A percentile compares a stretch with the other conserved stretches of the same genome.
Evolutionary conservation across 2,329 filamentous ascomycete genomes (phyloP).

Genomic region (Claviceps pazoutovae): DNA sequence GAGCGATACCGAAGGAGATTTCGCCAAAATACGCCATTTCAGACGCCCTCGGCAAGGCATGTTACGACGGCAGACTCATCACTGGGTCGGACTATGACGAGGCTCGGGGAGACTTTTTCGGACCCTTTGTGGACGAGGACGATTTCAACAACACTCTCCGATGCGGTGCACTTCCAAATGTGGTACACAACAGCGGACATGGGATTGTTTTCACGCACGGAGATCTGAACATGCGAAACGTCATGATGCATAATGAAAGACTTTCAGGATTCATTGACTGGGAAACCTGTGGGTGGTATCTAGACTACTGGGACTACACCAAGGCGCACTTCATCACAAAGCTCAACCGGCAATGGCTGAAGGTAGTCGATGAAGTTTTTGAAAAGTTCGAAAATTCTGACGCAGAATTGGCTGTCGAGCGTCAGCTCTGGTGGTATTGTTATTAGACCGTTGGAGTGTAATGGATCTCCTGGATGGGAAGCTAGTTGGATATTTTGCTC

Average conservation of each 20-base stretch:
- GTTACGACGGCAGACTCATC: constrained; percentile 1
- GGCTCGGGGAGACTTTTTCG: constrained; percentile 2
- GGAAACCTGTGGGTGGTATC: constrained; percentile 14
- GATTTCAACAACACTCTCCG: constrained; percentile 7
- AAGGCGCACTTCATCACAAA: constrained; percentile 7
- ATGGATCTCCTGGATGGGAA: no score
- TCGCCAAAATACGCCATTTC: constrained; percentile 1
- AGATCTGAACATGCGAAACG: constrained; percentile 16
- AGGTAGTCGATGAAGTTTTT: constrained; percentile 3
- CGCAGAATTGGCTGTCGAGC: constrained; percentile 1
- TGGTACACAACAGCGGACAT: constrained; percentile 3
- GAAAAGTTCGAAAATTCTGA: background rate
- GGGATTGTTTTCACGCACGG: constrained; percentile 29
- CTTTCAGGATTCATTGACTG: constrained; percentile 16
- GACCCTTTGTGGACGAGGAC: constrained; percentile 5
- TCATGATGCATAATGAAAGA: constrained; percentile 14
- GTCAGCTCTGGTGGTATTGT: background rate
- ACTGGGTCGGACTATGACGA: background rate
- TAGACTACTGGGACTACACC: constrained; percentile 14
- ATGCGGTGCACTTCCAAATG: background rate
- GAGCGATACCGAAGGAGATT: constrained; percentile 2
- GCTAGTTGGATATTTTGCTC: no score
- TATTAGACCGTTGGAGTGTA: no score
- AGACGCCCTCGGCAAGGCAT: background rate
- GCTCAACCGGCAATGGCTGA: constrained; percentile 7